Evolutionary conservation across 2,329 filamentous ascomycete genomes (phyloP), one percentile per base, ranked within the genome.

Genomic region (Aspergillus glaucus): DNA sequence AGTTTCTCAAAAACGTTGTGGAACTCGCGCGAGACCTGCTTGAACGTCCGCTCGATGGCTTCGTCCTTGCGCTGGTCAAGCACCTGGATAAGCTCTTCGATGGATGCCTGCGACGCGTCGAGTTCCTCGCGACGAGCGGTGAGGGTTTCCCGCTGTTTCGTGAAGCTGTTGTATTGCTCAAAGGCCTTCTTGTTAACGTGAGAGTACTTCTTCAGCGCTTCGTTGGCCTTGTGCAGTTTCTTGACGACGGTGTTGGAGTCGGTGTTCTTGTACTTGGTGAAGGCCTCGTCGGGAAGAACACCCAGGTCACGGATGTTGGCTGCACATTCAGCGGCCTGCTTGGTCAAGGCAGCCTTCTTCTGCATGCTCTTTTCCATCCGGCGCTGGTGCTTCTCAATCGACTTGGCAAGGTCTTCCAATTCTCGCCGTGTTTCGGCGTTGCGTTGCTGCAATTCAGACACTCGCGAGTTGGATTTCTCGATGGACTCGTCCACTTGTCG

Each of bases 151-250:
- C 94, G 86, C 70, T 96, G 89, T 45, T 85, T 87, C 6, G 92
- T 96, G 67, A 97, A 98, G 72, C 85, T 95, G 73, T 92, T 94
- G 75, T 97, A 98, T 68, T 98, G 93, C 71, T 98, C 94, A 65
- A 97, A 95, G 0, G 93, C 93, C 73, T 98, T 97, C 75, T 97
- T 98, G 80, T 98, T 98, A 73, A 98, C 91, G 62, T 96, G 89
- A 48, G 90, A 89, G 73, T 93, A 97, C 67, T 96, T 95, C 74
- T 97, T 97, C 47, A 97, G 77, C 0, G 87, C 84, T 59, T 95
- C 88, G 55, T 95, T 94, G 62, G 92, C 89, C 63, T 91, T 94
- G 72, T 93, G 90, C 21, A 97, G 81, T 49, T 85, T 84, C 62
- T 79, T 80, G 46, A 79, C 77, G 47, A 92, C 87, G 45, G 79